Evolutionary conservation across 768 basidiomycete genomes (phyloP), one percentile per base, ranked within the genome.

Genomic region (Dentipellis fragilis): DNA sequence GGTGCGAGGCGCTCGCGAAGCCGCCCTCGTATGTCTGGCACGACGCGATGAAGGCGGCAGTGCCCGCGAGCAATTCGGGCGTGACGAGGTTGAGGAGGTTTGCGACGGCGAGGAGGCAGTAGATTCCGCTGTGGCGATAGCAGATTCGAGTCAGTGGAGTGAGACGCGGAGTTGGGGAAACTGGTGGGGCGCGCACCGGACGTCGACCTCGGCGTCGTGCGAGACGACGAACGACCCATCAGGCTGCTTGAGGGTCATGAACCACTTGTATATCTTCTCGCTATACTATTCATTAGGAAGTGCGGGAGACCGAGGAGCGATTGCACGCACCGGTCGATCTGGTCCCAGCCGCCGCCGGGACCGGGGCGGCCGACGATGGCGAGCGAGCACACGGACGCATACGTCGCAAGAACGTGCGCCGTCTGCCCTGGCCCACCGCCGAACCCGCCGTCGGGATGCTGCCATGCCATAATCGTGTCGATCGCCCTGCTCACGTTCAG

Each of bases 11-110:
- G 1, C 83, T 85, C 1, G 90, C 79, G 65, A 99, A 94, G 0
- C 96, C 95, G 36, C 96, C 96, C 69, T 99, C 96, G 72, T 95
- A 98, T 0, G 94, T 98, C 68, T 98, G 96, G 66, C 92, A 96
- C 4, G 86, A 85, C 0, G 84, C 83, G 53, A 99, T 74, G 72
- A 93, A 98, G 7, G 74, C 79, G 1, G 88, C 79, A 0, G 86
- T 87, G 5, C 85, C 84, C 23, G 74, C 70, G 4, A 93, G 76
- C 40, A 99, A 84, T 56, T 89, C 92, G 0, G 93, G 92, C 0
- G 95, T 97, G 48, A 97, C 71, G 16, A 99, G 70, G 61, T 96
- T 81, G 45, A 97, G 78, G 21, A 99, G 73, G 2, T 84, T 80
- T 0, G 94, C 92, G 2, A 84, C 80, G 2, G 84, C 84, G 11